Conservation (phyloP, 306 rosid genomes). For the Quercus bicolor region DNA sequence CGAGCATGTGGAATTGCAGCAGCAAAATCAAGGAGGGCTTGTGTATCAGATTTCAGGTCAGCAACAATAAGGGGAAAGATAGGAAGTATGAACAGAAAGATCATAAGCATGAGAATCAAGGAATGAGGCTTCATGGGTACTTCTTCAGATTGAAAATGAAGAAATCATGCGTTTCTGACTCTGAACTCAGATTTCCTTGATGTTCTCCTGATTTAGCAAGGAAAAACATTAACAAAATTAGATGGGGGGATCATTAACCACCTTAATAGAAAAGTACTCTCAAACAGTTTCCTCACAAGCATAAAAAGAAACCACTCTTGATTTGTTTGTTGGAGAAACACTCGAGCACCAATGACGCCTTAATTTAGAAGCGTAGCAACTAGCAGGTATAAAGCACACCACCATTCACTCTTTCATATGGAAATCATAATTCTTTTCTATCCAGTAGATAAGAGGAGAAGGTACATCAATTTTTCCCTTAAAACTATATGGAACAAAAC, state of each 20-base stretch:
- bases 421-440: conserved; percentile 3
- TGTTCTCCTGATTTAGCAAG: conserved; percentile 34
- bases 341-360: neutral
- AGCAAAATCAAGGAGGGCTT: conserved; percentile 65
- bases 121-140: conserved; percentile 45
- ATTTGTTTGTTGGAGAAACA: neutral
- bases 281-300: neutral
- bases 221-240: conserved; percentile 29
- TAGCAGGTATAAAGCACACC: neutral
- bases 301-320: neutral
- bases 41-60: conserved; percentile 59
- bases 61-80: conserved; percentile 27
- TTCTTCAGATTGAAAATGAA: conserved; percentile 23
- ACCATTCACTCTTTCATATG: neutral
- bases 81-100: conserved; percentile 20
- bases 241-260: neutral
- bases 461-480: neutral
- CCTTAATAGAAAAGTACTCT: neutral
- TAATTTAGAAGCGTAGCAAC: conserved; percentile 7
- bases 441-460: neutral
- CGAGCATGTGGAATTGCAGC: conserved; percentile 43
- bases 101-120: conserved; percentile 30
- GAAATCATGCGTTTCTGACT: conserved; percentile 18
- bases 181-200: conserved; percentile 30
- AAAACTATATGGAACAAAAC: neutral